A percentile compares a stretch with the other conserved stretches of the same genome.
Evolutionary conservation across 2,329 filamentous ascomycete genomes (phyloP).

Genomic region (Epichloe elymi): DNA sequence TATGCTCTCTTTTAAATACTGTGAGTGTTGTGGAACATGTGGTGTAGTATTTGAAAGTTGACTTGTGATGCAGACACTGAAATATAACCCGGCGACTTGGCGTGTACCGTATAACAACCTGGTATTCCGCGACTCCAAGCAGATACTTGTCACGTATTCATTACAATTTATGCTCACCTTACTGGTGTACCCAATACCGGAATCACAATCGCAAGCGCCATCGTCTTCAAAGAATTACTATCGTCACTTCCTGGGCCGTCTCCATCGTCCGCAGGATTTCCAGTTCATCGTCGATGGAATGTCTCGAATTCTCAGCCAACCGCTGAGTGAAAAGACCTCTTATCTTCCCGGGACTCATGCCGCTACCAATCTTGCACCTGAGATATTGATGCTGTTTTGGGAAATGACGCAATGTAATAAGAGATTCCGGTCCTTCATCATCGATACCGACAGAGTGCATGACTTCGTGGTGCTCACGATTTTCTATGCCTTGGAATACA

Average conservation of each 20-base stretch:
- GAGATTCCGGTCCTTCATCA: constrained; percentile 88
- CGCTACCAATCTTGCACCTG: constrained; percentile 74
- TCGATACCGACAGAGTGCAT: constrained; percentile 84
- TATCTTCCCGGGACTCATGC: constrained; percentile 79
- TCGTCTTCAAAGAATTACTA: constrained; percentile 74
- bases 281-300: constrained; percentile 95
- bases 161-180: constrained; percentile 80
- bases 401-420: constrained; percentile 96
- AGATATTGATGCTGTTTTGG: constrained; percentile 97
- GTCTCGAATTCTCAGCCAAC: constrained; percentile 83
- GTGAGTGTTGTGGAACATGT: constrained; percentile 35
- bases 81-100: constrained; percentile 93
- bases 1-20: constrained; percentile 91
- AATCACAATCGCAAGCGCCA: constrained; percentile 47
- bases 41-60: neutral
- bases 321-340: constrained; percentile 74
- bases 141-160: constrained; percentile 82
- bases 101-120: constrained; percentile 87
- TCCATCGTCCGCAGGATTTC: constrained; percentile 92
- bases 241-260: constrained; percentile 76
- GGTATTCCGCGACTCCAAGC: constrained; percentile 81
- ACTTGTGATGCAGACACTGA: constrained; percentile 53
- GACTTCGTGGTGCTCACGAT: constrained; percentile 85
- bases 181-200: constrained; percentile 77
- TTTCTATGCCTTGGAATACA: constrained; percentile 87